Percentiles rank a stretch among this genome's conserved stretches.
phyloP scores from a whole-genome alignment of 768 basidiomycete genomes.

The Mycena leptocephala region DNA sequence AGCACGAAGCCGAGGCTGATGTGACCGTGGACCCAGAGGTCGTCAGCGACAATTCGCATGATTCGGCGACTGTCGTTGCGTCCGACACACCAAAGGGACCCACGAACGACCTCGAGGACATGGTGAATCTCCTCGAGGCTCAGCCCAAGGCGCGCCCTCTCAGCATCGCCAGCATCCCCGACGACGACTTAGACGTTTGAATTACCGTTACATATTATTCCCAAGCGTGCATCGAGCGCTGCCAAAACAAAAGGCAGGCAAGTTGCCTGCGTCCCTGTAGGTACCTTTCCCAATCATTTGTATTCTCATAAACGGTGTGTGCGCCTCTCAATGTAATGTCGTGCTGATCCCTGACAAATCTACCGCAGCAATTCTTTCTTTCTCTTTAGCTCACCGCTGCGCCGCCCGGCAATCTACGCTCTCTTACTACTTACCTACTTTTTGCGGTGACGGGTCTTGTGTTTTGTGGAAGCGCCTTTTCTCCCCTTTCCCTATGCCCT shows the following conservation, averaged over 20 bases:
- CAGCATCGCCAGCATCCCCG: conserved; percentile 67
- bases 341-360: neutral
- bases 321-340: neutral
- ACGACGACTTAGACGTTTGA: conserved; percentile 51
- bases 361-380: conserved; percentile 19
- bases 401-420: conserved; percentile 27
- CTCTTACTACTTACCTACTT: conserved; percentile 22
- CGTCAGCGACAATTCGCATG: conserved; percentile 33
- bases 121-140: conserved; percentile 78
- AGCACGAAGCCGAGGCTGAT: conserved; percentile 36
- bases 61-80: conserved; percentile 29
- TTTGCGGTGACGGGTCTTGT: conserved; percentile 11
- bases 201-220: neutral
- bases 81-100: conserved; percentile 33
- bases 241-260: conserved; percentile 14
- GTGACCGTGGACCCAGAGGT: conserved; percentile 20
- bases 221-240: neutral
- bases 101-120: conserved; percentile 71
- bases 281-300: conserved; percentile 29
- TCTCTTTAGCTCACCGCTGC: neutral
- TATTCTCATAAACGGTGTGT: conserved; percentile 37
- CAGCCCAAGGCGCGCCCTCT: conserved; percentile 57
- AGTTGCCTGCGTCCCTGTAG: neutral
- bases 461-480: conserved; percentile 14
- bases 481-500: conserved; percentile 17